Percentiles rank a stretch among this genome's conserved stretches.
These are phyloP conservation scores for Neoascochyta sp. DNA, from an alignment of 2,329 filamentous ascomycete species.

Conservation along the genomic window DNA sequence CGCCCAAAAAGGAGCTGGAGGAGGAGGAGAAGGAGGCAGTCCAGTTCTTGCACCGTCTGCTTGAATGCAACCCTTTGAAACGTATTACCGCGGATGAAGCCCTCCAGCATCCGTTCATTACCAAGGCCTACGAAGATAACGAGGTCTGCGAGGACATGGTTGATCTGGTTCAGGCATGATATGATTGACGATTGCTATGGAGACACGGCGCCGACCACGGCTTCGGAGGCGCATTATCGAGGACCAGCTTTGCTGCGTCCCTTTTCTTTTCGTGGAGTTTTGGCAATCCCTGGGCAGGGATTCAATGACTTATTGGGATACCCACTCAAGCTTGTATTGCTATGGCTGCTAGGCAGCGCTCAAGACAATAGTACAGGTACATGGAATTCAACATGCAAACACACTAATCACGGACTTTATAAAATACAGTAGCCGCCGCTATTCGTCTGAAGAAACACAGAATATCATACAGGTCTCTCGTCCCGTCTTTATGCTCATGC, in stretches of 20 bases:
- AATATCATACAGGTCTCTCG: slow-evolving; percentile 5
- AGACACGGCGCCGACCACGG: too few species aligned
- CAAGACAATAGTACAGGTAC: slow-evolving; percentile 5
- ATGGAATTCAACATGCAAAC: slow-evolving; percentile 6
- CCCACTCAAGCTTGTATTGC: slow-evolving; percentile 27
- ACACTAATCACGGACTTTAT: slow-evolving; percentile 2
- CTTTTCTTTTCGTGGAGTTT: slow-evolving; percentile 33
- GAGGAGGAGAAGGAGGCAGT: slow-evolving; percentile 70
- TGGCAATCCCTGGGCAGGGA: slow-evolving; percentile 15
- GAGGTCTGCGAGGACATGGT: slow-evolving; percentile 35
- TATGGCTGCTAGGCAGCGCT: slow-evolving; percentile 6
- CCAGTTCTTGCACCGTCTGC: slow-evolving; percentile 65
- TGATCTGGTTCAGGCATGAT: slow-evolving; percentile 25
- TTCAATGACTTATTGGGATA: slow-evolving; percentile 28
- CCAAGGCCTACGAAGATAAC: slow-evolving; percentile 26
- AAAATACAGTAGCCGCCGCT: slow-evolving; percentile 2
- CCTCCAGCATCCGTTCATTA: slow-evolving; percentile 66
- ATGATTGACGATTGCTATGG: slow-evolving; percentile 9
- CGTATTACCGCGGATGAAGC: slow-evolving; percentile 74
- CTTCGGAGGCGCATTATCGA: slow-evolving; percentile 3
- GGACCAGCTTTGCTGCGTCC: slow-evolving; percentile 5
- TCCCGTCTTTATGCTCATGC: slow-evolving; percentile 6
- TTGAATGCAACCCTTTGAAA: slow-evolving; percentile 71
- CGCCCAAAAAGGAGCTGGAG: slow-evolving; percentile 51
- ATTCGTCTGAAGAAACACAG: slow-evolving; percentile 2